A percentile compares a stretch with the other conserved stretches of the same genome.
These are phyloP conservation scores for Oryza rufipogon DNA, from an alignment of 176 grass and related monocot species.

Conservation along the genomic window DNA sequence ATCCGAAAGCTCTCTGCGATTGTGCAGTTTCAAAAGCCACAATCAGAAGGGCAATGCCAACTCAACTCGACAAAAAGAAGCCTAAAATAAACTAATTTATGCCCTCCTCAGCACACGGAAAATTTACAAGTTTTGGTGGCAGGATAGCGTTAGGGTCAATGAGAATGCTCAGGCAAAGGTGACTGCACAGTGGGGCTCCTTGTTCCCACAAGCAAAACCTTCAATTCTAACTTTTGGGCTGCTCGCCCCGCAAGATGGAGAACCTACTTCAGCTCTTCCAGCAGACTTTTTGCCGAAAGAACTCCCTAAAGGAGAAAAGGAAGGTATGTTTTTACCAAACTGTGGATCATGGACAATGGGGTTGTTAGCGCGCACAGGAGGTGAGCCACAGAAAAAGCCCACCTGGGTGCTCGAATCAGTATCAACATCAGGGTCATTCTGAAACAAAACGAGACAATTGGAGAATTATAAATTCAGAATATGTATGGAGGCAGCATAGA, in stretches of 20 bases:
- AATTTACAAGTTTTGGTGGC: conserved; percentile 48
- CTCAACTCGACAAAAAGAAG: conserved; percentile 8
- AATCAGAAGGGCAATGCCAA: conserved; percentile 34
- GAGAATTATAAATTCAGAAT: conserved; percentile 27
- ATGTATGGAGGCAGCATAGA: neutral
- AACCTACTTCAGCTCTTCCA: conserved; percentile 62
- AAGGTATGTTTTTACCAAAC: conserved; percentile 63
- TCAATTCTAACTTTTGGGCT: conserved; percentile 88
- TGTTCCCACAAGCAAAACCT: conserved; percentile 79
- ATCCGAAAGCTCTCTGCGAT: conserved; percentile 51
- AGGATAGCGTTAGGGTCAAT: conserved; percentile 46
- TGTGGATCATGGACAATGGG: conserved; percentile 76
- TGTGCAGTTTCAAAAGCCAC: conserved; percentile 63
- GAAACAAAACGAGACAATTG: neutral
- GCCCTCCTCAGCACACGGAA: conserved; percentile 12
- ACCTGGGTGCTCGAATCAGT: conserved; percentile 53
- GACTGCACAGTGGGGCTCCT: conserved; percentile 58
- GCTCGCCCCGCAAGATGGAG: conserved; percentile 67
- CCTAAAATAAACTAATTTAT: conserved; percentile 48
- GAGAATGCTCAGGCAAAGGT: conserved; percentile 66
- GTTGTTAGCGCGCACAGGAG: conserved; percentile 86
- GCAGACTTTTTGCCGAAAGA: conserved; percentile 54
- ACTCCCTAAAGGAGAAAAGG: conserved; percentile 63
- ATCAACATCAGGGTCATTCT: conserved; percentile 73
- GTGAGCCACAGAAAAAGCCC: conserved; percentile 80